These are phyloP conservation scores for Akanthomyces muscarius DNA, from an alignment of 2,329 filamentous ascomycete genomes.

Conservation along the genomic window DNA sequence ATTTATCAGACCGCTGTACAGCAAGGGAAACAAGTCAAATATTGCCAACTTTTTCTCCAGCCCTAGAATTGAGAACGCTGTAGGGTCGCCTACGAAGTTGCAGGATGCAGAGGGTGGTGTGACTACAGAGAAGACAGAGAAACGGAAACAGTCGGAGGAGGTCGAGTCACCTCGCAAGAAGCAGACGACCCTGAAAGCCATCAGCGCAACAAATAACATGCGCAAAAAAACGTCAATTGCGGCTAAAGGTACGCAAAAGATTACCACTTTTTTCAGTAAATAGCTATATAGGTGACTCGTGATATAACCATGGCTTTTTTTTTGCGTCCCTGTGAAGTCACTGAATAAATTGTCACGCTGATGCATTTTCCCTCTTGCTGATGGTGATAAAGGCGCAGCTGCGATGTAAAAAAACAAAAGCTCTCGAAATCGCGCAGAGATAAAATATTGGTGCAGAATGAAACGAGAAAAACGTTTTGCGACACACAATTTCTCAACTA, in stretches of 20 bases:
- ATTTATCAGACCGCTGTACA: conserved; percentile 79
- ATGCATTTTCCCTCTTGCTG: too few relatives aligned
- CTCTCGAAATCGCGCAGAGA: too few relatives aligned
- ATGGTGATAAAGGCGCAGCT: too few relatives aligned
- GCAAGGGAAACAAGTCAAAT: conserved; percentile 83
- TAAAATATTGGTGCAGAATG: too few relatives aligned
- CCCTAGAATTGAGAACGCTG: not conserved
- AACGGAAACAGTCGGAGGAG: not conserved
- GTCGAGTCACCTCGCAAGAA: not conserved
- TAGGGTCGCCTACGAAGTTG: not conserved
- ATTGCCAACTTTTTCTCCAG: conserved; percentile 83
- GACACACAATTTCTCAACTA: too few relatives aligned
- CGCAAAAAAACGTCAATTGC: not conserved
- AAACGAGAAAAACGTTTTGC: too few relatives aligned
- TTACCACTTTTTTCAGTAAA: not conserved
- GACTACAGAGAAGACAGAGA: not conserved
- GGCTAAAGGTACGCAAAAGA: conserved; percentile 9
- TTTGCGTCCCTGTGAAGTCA: too few relatives aligned
- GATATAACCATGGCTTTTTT: too few relatives aligned
- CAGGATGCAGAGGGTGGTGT: not conserved
- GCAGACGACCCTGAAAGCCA: not conserved
- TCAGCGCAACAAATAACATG: conserved; percentile 7
- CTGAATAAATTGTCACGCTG: too few relatives aligned
- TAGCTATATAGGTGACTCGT: not conserved
- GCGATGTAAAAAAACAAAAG: too few relatives aligned